Base-by-base conservation (phyloP, 139 green algal species). In the Desmodesmus armatus region DNA sequence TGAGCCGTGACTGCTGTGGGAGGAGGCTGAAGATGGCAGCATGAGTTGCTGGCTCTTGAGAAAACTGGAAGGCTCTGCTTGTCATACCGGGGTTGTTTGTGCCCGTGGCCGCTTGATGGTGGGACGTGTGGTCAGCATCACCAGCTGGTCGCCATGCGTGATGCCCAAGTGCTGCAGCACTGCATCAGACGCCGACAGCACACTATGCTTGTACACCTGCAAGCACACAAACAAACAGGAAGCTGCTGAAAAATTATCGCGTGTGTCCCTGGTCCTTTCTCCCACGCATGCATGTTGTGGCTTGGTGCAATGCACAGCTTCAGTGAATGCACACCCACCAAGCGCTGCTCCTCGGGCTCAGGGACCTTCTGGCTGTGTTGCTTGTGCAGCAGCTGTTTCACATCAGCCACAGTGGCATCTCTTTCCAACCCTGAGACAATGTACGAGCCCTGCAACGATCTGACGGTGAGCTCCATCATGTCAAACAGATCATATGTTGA, bases 121-220 rank as follows among this genome's bases (percentile, higher is more conserved):
- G 15, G 53, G 35, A 29, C 47, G 21, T 17, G 70, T 29, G 29
- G 33, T 35, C 44, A 89, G 78, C 55, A 89, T 11, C 29, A 89
- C 78, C 4, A 89, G 35, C 33, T 76, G 51, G 21, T 84, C 70
- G 2, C 85, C 85, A 41, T 47, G 19, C 3, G 29, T 44, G 3
- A 89, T 23, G 41, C 85, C 85, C 11, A 33, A 29, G 7, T 82
- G 63, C 40, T 62, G 19, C 21, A 89, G 69, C 17, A 33, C 33
- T 25, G 66, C 78, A 41, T 60, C n/a, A 11, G 71, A 35, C 3
- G n/a, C 25, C 23, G 79, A 43, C 35, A 69, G 33, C 15, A 11
- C 41, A n/a, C n/a, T n/a, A 17, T 67, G 62, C 47, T 79, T 80
- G 47, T 67, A 85, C 5, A 85, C 67, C 80, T 85, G 80, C 29